Percentiles rank a stretch among this genome's conserved stretches.
Evolutionary conservation across 140 eudicot species (phyloP).

Genomic region (Erigeron philadelphicus): DNA sequence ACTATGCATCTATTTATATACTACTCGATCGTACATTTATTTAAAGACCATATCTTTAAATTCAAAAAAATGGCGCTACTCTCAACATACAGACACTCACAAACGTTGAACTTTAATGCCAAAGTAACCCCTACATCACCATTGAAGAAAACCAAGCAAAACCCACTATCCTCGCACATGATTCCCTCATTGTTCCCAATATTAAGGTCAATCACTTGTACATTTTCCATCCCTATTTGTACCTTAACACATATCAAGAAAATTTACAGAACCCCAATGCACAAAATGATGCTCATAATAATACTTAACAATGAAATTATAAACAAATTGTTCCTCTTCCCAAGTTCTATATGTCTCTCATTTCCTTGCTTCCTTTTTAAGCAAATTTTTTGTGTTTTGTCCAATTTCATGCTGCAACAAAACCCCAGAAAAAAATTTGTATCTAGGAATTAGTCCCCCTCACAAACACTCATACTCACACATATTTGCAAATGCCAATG

Average conservation of each 20-base stretch:
- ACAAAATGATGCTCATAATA: not conserved
- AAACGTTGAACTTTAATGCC: conserved; percentile 14
- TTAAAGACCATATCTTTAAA: conserved; percentile 4
- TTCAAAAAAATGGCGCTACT: conserved; percentile 26
- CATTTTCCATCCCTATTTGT: conserved; percentile 22
- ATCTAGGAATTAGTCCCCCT: not conserved
- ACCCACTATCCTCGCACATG: conserved; percentile 24
- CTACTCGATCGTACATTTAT: too few relatives aligned
- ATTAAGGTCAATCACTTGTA: conserved; percentile 31
- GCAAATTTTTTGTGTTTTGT: conserved; percentile 10
- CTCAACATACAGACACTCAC: conserved; percentile 23
- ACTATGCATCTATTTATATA: too few relatives aligned
- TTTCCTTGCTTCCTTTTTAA: conserved; percentile 35
- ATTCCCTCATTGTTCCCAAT: conserved; percentile 22
- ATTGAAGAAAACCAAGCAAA: conserved; percentile 46
- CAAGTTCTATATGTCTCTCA: conserved; percentile 22
- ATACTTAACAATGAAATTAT: conserved; percentile 14
- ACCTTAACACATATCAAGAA: conserved; percentile 31
- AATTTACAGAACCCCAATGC: conserved; percentile 53
- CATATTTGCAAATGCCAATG: conserved; percentile 48
- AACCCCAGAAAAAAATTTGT: conserved; percentile 28
- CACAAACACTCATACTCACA: not conserved
- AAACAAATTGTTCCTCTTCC: conserved; percentile 31
- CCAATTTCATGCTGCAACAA: conserved; percentile 30
- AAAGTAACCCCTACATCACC: not conserved